These are phyloP conservation scores for Hymenoscyphus fraxineus DNA, from an alignment of 2,329 filamentous ascomycete genomes.

Conservation along the genomic window DNA sequence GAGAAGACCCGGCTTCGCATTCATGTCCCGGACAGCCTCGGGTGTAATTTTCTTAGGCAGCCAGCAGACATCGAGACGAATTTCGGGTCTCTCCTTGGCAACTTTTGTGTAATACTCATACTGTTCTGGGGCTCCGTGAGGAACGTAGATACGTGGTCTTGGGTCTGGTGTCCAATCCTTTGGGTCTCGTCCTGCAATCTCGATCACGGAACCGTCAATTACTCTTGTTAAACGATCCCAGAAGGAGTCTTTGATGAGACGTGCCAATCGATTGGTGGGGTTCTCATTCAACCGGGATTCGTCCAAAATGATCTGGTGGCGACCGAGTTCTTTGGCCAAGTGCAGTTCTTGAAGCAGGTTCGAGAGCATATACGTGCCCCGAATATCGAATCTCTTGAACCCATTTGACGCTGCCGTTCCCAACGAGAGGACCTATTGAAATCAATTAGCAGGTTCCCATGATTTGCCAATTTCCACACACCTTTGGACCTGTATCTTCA, in stretches of 20 bases:
- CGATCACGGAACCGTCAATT: conserved; percentile 85
- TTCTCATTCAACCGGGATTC: conserved; percentile 92
- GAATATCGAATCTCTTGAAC: conserved; percentile 82
- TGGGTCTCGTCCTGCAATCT: conserved; percentile 79
- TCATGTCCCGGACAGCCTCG: conserved; percentile 77
- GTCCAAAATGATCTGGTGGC: conserved; percentile 85
- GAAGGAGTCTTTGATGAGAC: conserved; percentile 84
- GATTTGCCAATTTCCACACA: conserved; percentile 34
- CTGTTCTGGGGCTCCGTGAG: conserved; percentile 78
- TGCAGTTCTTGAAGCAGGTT: conserved; percentile 94
- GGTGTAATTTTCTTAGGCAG: conserved; percentile 75
- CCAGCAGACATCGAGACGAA: conserved; percentile 81
- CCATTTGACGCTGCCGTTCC: conserved; percentile 84
- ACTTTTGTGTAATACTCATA: conserved; percentile 83
- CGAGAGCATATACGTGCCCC: conserved; percentile 95
- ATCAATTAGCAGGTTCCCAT: conserved; percentile 4
- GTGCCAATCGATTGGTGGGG: conserved; percentile 80
- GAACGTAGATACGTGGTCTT: conserved; percentile 87
- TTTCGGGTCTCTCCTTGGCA: conserved; percentile 72
- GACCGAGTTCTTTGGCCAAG: conserved; percentile 84
- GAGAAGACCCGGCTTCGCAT: conserved; percentile 80
- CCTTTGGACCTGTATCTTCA: conserved; percentile 91
- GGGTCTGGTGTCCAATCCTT: conserved; percentile 95
- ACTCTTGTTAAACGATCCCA: conserved; percentile 88
- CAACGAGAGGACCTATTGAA: conserved; percentile 66